These are phyloP conservation scores for Flaveria ramosissima DNA, from an alignment of 129 eudicot genomes.

Conservation along the genomic window DNA sequence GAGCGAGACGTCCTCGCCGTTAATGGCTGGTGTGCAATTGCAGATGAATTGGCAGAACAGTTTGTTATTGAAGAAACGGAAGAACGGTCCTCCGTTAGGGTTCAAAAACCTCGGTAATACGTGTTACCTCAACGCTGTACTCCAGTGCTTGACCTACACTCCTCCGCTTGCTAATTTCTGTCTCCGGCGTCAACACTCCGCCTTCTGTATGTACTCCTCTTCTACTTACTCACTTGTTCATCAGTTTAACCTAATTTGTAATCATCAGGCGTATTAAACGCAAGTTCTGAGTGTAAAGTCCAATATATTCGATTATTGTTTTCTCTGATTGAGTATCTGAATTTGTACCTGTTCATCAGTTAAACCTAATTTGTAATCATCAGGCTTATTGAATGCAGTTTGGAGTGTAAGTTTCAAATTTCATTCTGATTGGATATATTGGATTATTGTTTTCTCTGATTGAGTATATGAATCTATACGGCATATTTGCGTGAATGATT, in stretches of 20 bases:
- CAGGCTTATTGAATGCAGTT: neutral
- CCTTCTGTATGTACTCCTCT: conserved; percentile 47
- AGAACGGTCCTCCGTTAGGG: conserved; percentile 80
- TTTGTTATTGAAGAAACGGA: conserved; percentile 52
- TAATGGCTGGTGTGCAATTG: conserved; percentile 60
- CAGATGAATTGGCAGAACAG: conserved; percentile 88
- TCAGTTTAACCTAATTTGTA: conserved; percentile 24
- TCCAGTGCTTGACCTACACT: conserved; percentile 95
- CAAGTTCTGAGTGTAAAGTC: neutral
- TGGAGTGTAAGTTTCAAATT: neutral
- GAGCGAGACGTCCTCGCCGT: conserved; percentile 48
- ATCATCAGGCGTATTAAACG: neutral
- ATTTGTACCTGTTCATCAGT: neutral
- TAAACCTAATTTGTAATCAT: neutral
- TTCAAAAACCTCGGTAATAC: conserved; percentile 85
- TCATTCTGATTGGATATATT: no score
- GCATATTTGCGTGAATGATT: neutral
- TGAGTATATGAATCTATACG: neutral
- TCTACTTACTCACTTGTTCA: conserved; percentile 1
- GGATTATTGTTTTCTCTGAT: neutral
- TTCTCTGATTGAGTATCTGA: neutral
- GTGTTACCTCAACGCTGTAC: conserved; percentile 90
- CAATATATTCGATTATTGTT: neutral
- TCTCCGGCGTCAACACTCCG: conserved; percentile 64
- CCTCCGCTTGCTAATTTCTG: conserved; percentile 98